phyloP scores from a whole-genome alignment of 129 eudicot genomes.

The Tagetes erecta region DNA sequence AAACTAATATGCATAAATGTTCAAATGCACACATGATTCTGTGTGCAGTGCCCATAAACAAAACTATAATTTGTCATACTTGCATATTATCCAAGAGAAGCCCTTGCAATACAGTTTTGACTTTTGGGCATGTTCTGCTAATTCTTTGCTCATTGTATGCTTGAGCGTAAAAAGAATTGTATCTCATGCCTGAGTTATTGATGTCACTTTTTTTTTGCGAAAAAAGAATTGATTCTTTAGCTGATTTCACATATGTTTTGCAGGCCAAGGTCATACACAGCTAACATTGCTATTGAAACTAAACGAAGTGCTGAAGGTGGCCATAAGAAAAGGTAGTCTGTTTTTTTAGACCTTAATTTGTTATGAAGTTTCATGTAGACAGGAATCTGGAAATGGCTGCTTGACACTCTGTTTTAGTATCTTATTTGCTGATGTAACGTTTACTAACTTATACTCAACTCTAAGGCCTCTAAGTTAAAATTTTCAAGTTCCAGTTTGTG shows the following conservation, averaged over 20 bases:
- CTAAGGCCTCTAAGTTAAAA: not conserved
- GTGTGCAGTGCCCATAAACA: not conserved
- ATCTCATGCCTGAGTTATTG: slow-evolving; percentile 7
- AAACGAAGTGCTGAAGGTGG: slow-evolving; percentile 62
- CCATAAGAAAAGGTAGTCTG: slow-evolving; percentile 65
- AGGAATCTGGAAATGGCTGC: slow-evolving; percentile 9
- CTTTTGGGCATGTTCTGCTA: not conserved
- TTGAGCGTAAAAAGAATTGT: not conserved
- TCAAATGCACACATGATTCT: not conserved
- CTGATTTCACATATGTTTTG: slow-evolving; percentile 25
- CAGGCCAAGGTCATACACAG: slow-evolving; percentile 63
- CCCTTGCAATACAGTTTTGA: not conserved
- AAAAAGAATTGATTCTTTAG: slow-evolving; percentile 2
- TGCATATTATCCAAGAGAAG: slow-evolving; percentile 20
- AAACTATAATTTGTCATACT: not conserved
- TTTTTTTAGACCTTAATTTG: not conserved
- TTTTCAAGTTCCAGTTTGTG: slow-evolving; percentile 13
- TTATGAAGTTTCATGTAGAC: slow-evolving; percentile 12
- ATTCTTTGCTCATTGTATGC: slow-evolving; percentile 1
- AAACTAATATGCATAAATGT: not conserved
- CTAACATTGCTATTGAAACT: slow-evolving; percentile 42
- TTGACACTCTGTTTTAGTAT: slow-evolving; percentile 3
- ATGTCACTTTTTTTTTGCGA: not conserved
- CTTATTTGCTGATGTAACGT: slow-evolving; percentile 17
- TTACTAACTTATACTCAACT: not conserved